phyloP scores from a whole-genome alignment of 2,329 filamentous ascomycete species.

The Colletotrichum phormii region DNA sequence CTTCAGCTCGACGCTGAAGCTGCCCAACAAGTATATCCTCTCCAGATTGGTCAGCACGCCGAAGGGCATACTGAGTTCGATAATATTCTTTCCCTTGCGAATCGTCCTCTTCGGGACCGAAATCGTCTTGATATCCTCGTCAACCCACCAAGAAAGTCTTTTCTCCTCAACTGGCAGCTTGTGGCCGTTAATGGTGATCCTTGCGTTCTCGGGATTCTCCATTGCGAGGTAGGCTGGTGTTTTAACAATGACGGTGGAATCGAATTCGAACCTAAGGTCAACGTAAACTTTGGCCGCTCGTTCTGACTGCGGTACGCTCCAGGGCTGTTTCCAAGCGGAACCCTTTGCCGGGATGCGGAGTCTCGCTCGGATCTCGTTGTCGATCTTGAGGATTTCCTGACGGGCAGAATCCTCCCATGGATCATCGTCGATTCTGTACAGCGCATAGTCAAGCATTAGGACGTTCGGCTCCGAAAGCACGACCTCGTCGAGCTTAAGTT shows the following conservation, averaged over 20 bases:
- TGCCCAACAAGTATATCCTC: conserved; percentile 44
- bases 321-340: conserved; percentile 43
- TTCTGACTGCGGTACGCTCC: conserved; percentile 39
- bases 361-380: conserved; percentile 43
- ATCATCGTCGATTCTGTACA: conserved; percentile 40
- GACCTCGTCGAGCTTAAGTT: conserved; percentile 24
- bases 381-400: conserved; percentile 44
- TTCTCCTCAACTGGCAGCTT: background rate
- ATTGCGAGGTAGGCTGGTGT: conserved; percentile 40
- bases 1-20: conserved; percentile 41
- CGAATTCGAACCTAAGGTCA: conserved; percentile 41
- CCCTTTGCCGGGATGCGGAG: conserved; percentile 43
- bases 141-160: conserved; percentile 43
- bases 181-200: conserved; percentile 40
- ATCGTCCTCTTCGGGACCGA: conserved; percentile 39
- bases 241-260: conserved; percentile 37
- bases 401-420: conserved; percentile 37
- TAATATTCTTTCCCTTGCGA: conserved; percentile 38
- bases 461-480: conserved; percentile 45
- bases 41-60: conserved; percentile 45
- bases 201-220: conserved; percentile 40
- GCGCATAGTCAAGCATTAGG: conserved; percentile 45
- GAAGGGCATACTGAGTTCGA: conserved; percentile 42
- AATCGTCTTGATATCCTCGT: conserved; percentile 44
- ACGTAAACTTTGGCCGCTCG: conserved; percentile 38